Conservation (phyloP, 2,329 filamentous ascomycete genomes). For the Talaromyces sp. region DNA sequence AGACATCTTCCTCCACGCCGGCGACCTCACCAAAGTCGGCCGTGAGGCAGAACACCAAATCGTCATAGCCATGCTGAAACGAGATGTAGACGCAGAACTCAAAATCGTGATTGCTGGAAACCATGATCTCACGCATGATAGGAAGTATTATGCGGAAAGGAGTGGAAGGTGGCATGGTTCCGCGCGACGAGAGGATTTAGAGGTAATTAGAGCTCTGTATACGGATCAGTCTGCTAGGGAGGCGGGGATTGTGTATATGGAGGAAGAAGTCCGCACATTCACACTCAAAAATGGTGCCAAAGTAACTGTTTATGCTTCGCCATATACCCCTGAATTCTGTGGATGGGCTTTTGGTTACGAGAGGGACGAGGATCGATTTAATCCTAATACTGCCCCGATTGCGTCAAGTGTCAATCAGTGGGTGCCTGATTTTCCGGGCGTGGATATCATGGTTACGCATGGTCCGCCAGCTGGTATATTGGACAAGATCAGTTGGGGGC, state of each 20-base stretch:
- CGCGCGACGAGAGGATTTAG: conserved; percentile 20
- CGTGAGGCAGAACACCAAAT: conserved; percentile 46
- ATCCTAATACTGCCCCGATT: conserved; percentile 32
- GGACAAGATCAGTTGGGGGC: conserved; percentile 39
- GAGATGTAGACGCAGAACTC: conserved; percentile 49
- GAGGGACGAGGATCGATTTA: conserved; percentile 52
- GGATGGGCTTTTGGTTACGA: conserved; percentile 56
- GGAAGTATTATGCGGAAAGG: conserved; percentile 43
- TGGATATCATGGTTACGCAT: conserved; percentile 61
- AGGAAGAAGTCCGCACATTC: conserved; percentile 52
- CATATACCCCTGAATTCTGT: conserved; percentile 56
- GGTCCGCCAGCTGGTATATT: conserved; percentile 54
- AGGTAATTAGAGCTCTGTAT: conserved; percentile 46
- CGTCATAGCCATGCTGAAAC: conserved; percentile 47
- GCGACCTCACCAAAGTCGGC: conserved; percentile 57
- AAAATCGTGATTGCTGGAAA: conserved; percentile 64
- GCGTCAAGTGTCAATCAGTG: conserved; percentile 1
- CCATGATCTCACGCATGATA: conserved; percentile 59
- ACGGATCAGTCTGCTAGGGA: conserved; percentile 41
- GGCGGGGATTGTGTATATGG: conserved; percentile 54
- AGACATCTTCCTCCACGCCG: conserved; percentile 57
- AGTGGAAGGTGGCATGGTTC: conserved; percentile 30
- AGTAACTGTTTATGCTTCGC: conserved; percentile 52
- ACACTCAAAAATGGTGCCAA: conserved; percentile 45
- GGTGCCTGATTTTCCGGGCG: conserved; percentile 42